Conservation (phyloP, 1,284 basidiomycete species). For the Paramarasmius palmivorus region DNA sequence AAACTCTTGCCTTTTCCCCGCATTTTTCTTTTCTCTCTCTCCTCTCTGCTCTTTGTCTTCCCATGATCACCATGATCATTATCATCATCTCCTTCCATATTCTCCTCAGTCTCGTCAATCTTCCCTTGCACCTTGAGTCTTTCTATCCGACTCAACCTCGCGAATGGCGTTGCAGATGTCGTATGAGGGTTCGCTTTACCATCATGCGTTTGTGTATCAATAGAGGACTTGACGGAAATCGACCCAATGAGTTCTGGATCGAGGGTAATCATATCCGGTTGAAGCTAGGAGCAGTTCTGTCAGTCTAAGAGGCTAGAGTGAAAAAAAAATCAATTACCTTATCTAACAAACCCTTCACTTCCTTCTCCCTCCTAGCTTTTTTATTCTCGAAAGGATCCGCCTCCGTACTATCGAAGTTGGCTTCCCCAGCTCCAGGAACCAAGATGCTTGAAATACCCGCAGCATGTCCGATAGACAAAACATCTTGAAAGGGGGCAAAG, state of each 20-base stretch:
- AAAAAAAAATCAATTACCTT: slow-evolving; percentile 53
- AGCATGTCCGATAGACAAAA: slow-evolving; percentile 77
- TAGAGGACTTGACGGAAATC: no score
- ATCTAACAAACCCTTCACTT: slow-evolving; percentile 89
- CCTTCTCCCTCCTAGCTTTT: slow-evolving; percentile 83
- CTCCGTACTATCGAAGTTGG: slow-evolving; percentile 93
- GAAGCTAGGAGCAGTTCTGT: slow-evolving; percentile 55
- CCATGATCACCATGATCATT: slow-evolving; percentile 36
- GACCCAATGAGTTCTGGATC: slow-evolving; percentile 85
- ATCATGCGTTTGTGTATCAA: slow-evolving; percentile 34
- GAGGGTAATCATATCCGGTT: slow-evolving; percentile 91
- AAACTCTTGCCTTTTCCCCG: slow-evolving; percentile 82
- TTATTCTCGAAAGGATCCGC: slow-evolving; percentile 94
- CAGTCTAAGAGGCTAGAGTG: not conserved
- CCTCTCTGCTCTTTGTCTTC: slow-evolving; percentile 26
- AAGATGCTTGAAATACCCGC: slow-evolving; percentile 83
- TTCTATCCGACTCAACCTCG: slow-evolving; percentile 73
- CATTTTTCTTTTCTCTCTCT: slow-evolving; percentile 76
- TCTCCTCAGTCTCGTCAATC: slow-evolving; percentile 70
- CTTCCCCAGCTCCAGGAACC: slow-evolving; percentile 91
- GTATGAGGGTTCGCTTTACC: slow-evolving; percentile 44
- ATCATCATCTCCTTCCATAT: slow-evolving; percentile 36
- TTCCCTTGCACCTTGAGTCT: slow-evolving; percentile 71
- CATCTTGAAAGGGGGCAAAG: slow-evolving; percentile 93
- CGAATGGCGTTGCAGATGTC: slow-evolving; percentile 69